Base-by-base conservation (phyloP, 2,329 filamentous ascomycete genomes). In the Hypoxylon sp. region DNA sequence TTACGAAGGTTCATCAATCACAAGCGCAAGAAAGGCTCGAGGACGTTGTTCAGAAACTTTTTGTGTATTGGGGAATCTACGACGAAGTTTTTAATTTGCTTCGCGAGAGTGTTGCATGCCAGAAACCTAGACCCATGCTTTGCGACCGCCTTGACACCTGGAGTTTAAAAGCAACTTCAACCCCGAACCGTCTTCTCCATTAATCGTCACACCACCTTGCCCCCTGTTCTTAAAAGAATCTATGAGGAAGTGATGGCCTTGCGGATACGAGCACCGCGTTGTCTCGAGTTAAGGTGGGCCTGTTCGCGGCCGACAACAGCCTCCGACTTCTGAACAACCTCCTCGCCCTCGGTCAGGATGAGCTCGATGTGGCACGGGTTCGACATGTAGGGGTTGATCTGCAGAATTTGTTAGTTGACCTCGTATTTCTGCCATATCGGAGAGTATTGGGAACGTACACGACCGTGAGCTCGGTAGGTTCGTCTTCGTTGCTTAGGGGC, bases 351-450 rank as follows among this genome's bases (percentile, higher is more conserved):
- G 82, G 95, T 97, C 79, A 99, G 91, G 90, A 99, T 99, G 80
- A 99, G 88, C 89, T 99, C 97, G 85, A 99, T 97, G 92, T 99
- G 96, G 93, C 95, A 99, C 78, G 96, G 96, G 91, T 97, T 97
- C 78, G 94, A 98, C 97, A 99, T 98, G 91, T 98, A 99, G 74
- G 96, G 96, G 92, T 99, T 99, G 89, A 99, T 99, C 94, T 98
- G 70, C 46, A 59, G 46, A 29, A 11, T n/a, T 51, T 59, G 70
- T 82, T 75, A 82, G 76, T 17, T 31, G 55, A 59, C 46, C 31
- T 62, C 24, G 22, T 54, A 6, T 11, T 22, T 31, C 14, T 19
- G 6, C 17, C 6, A 35, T 10, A 31, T 14, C 19, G 10, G 11
- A 61, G 61, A 39, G 54, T 24, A 44, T 67, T 22, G 59, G 63